Base-by-base conservation (phyloP, 306 rosid genomes). In the Vachellia pachyceras region DNA sequence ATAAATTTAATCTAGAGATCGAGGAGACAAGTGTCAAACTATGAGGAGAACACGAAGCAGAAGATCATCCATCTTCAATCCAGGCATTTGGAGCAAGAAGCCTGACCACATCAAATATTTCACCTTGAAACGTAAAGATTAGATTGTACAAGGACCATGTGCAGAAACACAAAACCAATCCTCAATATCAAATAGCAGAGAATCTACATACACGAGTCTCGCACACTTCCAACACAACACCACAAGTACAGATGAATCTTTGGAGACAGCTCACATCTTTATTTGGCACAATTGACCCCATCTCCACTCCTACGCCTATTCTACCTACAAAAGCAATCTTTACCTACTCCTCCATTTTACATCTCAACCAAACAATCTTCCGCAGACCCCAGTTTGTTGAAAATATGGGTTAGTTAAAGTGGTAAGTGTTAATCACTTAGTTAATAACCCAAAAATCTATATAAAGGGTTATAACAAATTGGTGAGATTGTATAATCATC, bases 241-340 rank as follows among this genome's bases (percentile, higher is more conserved):
- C 14, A 17, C 40, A 5, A 3, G 40, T 37, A 37, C 40, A 76
- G 69, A 54, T 18, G 7, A 23, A 66, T 71, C 67, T 39, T 54
- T 25, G 37, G 25, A 74, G 37, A 71, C 67, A 76, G 29, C 45
- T 49, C 55, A 15, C 42, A 40, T 41, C 22, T 52, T 37, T 20
- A 22, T 58, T 72, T 55, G 50, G 23, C 41, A 41, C 61, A 45
- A 54, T 13, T 33, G 75, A 8, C 10, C 66, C 37, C 44, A 78
- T 52, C 69, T 58, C 52, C 68, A 70, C 39, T 79, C 79, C 40
- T 52, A 76, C 82, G 76, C 45, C 79, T 78, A 79, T 60, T 73
- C 86, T 58, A 70, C 74, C 69, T 61, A 83, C 80, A 75, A 81
- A 86, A 83, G 23, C 44, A 72, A 64, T 73, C 83, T 50, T 13